These are phyloP conservation scores for Elsinoe perseae DNA, from an alignment of 2,329 filamentous ascomycete species.

Conservation along the genomic window DNA sequence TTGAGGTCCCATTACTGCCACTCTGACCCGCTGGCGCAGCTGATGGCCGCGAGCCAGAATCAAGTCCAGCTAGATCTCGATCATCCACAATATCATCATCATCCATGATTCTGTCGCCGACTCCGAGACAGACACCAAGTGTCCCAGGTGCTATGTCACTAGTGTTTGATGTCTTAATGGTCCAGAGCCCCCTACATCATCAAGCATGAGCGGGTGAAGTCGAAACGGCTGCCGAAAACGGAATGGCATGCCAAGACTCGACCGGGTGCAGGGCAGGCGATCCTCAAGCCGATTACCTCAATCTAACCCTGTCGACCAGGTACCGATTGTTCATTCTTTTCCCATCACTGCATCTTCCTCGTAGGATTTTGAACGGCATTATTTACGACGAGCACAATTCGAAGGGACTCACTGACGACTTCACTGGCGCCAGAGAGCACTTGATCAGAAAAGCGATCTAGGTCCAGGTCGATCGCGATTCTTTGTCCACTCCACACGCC, in stretches of 20 bases:
- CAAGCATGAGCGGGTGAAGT: conserved; percentile 11
- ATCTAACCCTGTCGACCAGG: conserved; percentile 9
- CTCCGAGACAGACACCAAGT: background rate
- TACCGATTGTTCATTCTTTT: background rate
- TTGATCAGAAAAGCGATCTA: background rate
- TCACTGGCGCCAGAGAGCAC: background rate
- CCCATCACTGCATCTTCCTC: background rate
- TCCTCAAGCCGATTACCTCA: conserved; percentile 7
- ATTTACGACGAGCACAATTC: background rate
- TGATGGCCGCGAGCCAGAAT: conserved; percentile 27
- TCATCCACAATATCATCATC: conserved; percentile 44
- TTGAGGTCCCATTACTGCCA: conserved; percentile 9
- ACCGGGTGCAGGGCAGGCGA: background rate
- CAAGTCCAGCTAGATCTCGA: conserved; percentile 31
- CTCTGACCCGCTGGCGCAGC: conserved; percentile 23
- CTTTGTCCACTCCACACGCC: conserved; percentile 1
- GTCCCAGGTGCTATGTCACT: background rate
- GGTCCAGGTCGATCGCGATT: background rate
- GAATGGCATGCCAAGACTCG: background rate
- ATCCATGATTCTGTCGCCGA: conserved; percentile 29
- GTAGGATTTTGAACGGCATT: background rate
- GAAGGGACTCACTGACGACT: background rate
- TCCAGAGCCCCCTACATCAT: background rate
- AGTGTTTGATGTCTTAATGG: background rate
- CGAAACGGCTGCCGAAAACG: conserved; percentile 12